Conservation (phyloP, 2,329 filamentous ascomycete species). For the Cladosporium cucumerinum region DNA sequence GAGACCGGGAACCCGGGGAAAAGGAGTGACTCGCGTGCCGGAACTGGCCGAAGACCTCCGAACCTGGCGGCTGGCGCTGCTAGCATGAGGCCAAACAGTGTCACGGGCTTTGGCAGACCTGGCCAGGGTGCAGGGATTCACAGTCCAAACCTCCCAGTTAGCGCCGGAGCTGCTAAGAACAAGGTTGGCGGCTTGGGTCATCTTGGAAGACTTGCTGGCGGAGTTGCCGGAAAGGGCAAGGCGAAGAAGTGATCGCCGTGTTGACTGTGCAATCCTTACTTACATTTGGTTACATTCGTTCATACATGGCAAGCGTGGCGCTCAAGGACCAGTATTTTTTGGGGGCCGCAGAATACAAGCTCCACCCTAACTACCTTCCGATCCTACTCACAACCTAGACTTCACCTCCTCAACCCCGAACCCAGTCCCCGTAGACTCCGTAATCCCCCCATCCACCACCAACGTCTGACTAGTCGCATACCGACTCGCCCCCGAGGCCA, state of each 20-base stretch:
- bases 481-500: conserved; percentile 80
- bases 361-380: background rate
- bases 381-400: background rate
- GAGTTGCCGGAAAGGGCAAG: conserved; percentile 12
- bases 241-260: conserved; percentile 12
- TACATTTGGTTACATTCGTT: background rate
- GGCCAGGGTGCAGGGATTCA: background rate
- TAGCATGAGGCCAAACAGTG: conserved; percentile 17
- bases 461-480: conserved; percentile 80
- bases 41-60: background rate
- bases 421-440: conserved; percentile 28
- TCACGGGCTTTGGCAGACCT: conserved; percentile 9
- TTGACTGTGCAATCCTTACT: background rate
- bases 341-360: background rate
- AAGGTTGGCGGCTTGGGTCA: conserved; percentile 4
- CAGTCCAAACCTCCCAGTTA: background rate
- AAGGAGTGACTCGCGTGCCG: background rate
- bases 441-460: conserved; percentile 34
- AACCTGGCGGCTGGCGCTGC: conserved; percentile 9
- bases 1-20: conserved; percentile 2
- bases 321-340: conserved; percentile 9
- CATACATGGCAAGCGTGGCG: conserved; percentile 6
- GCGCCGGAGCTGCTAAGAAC: background rate
- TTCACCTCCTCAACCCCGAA: conserved; percentile 9
- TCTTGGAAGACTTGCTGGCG: conserved; percentile 5